Evolutionary conservation across 202 grass and related monocot species (phyloP), one percentile per base, ranked within the genome.

Genomic region (Elaeis oleifera): DNA sequence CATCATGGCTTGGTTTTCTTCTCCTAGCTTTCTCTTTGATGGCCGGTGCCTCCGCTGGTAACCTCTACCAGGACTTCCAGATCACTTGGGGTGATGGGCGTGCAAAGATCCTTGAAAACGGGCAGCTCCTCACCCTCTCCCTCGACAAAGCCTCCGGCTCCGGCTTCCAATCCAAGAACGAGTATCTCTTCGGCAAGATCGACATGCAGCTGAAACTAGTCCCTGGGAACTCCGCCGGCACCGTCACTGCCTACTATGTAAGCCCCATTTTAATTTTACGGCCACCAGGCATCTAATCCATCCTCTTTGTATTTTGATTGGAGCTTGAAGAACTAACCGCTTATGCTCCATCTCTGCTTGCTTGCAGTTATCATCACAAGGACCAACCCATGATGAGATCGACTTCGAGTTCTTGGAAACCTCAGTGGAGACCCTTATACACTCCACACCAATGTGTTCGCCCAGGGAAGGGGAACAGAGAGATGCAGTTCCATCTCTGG

Each of bases 401-500:
- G 65, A 68, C 51, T 68, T 68, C 7, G 65, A 68, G 65, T 68
- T 52, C 65, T 68, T 4, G 65, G 65, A 21, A 68, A 68, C 52
- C 51, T 68, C 26, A 68, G 65, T 0, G 65, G 65, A 19, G 65
- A 68, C 6, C 65, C 65, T 22, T 68, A 68, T 52, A 68, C 65
- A 15, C 65, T 68, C 1, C 65, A 68, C 52, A 68, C 65, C 51
- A 68, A 68, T 39, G 65, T 68, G 51, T 68, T 68, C 27, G 9
- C 65, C 4, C 65, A 68, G 50, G 65, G 9, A 68, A 68, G 52
- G 65, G 65, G 20, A 55, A 68, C 26, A 68, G 27, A 25, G 65
- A 68, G 52, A 68, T 68, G 65, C 65, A 68, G 50, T 68, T 68
- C 51, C 53, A 68, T 18, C 65, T 68, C 51, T 68, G 65, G 65